Evolutionary conservation across 2,329 filamentous ascomycete genomes (phyloP).

Genomic region (Chaetomiaceae sp.): DNA sequence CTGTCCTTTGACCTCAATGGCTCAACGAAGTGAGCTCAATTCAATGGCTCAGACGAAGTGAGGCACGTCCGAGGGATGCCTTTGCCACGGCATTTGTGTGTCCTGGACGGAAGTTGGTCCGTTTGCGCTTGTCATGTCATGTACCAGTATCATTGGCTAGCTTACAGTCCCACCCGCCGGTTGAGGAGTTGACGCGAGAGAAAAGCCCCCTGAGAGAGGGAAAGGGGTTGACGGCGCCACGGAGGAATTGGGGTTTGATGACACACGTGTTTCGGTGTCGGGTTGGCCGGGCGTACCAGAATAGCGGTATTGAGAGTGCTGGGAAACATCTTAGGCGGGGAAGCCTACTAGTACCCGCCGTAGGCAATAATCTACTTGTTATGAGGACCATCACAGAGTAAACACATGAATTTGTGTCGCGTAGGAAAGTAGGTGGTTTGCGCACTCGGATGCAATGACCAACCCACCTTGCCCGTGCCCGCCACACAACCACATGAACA

Average conservation of each 20-base stretch:
- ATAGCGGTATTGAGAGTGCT: not conserved
- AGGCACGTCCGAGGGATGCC: not conserved
- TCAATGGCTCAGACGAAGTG: too few relatives aligned
- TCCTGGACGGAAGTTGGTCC: slow-evolving; percentile 4
- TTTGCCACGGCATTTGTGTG: too few relatives aligned
- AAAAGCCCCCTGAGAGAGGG: not conserved
- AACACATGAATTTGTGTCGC: too few relatives aligned
- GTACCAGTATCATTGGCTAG: slow-evolving; percentile 19
- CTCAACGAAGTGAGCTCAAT: not conserved
- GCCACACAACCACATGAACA: too few relatives aligned
- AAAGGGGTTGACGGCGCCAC: slow-evolving; percentile 1
- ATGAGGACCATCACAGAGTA: not conserved
- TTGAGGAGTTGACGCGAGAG: slow-evolving; percentile 11
- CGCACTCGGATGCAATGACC: too few relatives aligned
- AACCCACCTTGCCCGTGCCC: too few relatives aligned
- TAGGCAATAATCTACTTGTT: slow-evolving; percentile 3
- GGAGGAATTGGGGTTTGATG: not conserved
- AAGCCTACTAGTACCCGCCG: not conserved
- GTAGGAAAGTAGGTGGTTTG: too few relatives aligned
- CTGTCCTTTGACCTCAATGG: not conserved
- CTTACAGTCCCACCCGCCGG: slow-evolving; percentile 2
- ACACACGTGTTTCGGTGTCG: not conserved
- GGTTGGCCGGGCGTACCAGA: not conserved
- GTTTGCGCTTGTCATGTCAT: too few relatives aligned
- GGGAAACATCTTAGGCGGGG: not conserved